A percentile compares a stretch with the other conserved stretches of the same genome.
Conservation (phyloP, 176 grass and related monocot genomes). For the Musa troglodytarum region DNA sequence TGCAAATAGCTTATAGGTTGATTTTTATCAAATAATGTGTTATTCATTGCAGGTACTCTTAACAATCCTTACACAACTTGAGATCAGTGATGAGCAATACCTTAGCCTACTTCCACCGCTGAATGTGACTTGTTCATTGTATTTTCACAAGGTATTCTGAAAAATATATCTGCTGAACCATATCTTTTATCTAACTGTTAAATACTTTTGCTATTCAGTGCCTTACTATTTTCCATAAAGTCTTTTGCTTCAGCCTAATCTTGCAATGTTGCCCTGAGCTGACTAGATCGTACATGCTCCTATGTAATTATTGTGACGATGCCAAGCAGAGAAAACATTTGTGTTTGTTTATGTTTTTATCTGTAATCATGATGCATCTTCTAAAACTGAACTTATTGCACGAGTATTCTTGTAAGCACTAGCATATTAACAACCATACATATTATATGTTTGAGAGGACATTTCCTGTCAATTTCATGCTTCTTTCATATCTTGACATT, state of each 20-base stretch:
- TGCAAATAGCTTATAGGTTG: not conserved
- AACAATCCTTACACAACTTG: conserved; percentile 81
- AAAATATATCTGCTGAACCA: not conserved
- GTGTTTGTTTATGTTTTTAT: not conserved
- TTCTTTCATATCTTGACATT: too few relatives aligned
- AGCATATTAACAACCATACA: too few relatives aligned
- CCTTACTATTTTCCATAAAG: not conserved
- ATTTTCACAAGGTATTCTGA: conserved; percentile 77
- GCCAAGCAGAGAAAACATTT: not conserved
- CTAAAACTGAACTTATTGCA: not conserved
- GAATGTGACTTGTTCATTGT: conserved; percentile 72
- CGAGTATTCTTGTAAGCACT: not conserved
- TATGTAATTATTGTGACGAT: not conserved
- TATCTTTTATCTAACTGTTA: not conserved
- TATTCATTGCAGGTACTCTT: conserved; percentile 52
- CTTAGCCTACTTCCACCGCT: conserved; percentile 71
- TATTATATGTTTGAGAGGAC: too few relatives aligned
- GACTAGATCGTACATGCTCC: not conserved
- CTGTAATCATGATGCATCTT: not conserved
- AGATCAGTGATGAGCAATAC: conserved; percentile 89
- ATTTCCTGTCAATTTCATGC: too few relatives aligned
- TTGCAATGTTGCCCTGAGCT: not conserved
- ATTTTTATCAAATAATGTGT: too few relatives aligned
- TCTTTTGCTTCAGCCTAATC: not conserved
- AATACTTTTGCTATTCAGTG: not conserved